Percentiles rank a stretch among this genome's conserved stretches.
Evolutionary conservation across 2,329 filamentous ascomycete genomes (phyloP).

Genomic region (Talaromyces piceae): DNA sequence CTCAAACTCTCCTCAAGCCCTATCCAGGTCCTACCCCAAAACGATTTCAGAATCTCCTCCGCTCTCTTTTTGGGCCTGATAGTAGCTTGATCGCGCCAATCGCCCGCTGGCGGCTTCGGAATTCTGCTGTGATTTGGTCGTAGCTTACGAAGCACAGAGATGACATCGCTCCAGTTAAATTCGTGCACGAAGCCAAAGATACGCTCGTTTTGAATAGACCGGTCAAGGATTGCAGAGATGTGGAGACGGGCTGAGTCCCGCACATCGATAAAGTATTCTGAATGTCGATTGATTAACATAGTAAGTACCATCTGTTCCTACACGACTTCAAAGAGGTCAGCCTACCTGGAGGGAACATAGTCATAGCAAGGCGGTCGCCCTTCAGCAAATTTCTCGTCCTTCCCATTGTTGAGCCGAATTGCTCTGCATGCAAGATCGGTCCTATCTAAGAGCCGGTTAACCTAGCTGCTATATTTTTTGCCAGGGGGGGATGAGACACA

Average conservation of each 20-base stretch:
- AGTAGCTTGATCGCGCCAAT: background rate
- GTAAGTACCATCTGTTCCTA: background rate
- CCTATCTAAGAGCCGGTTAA: background rate
- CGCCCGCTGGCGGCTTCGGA: background rate
- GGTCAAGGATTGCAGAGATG: conserved; percentile 43
- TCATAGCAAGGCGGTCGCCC: background rate
- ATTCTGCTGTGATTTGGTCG: conserved; percentile 21
- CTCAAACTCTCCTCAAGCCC: background rate
- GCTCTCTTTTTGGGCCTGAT: background rate
- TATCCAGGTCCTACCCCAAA: background rate
- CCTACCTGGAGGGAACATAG: background rate
- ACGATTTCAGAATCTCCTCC: conserved; percentile 1
- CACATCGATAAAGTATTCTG: conserved; percentile 39
- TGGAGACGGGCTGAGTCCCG: conserved; percentile 45
- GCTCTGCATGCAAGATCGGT: background rate
- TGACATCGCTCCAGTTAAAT: conserved; percentile 30
- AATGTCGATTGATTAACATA: conserved; percentile 1
- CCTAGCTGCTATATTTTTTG: no score
- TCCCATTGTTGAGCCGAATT: background rate
- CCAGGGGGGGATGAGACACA: background rate
- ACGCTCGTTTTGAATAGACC: conserved; percentile 39
- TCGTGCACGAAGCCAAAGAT: conserved; percentile 46
- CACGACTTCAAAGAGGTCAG: background rate
- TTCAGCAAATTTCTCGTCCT: background rate
- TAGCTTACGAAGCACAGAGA: conserved; percentile 21